These are phyloP conservation scores for Geosiphon pyriformis DNA, from an alignment of 192 early-diverging fungal species.

Conservation along the genomic window DNA sequence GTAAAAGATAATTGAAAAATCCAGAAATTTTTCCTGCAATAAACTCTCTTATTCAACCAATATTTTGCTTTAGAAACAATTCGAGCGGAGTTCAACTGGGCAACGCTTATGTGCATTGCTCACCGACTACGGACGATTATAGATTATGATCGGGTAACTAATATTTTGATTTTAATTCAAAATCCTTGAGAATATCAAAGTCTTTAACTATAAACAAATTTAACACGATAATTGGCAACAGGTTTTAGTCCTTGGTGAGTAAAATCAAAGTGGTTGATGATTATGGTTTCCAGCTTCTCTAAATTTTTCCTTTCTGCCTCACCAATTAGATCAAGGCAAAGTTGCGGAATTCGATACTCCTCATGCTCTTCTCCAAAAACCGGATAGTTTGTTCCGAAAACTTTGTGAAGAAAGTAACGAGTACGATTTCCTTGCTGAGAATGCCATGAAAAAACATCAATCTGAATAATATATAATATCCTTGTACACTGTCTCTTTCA, in stretches of 20 bases:
- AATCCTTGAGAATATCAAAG: neutral
- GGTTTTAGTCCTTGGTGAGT: constrained; percentile 17
- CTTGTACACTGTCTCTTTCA: too few relatives aligned
- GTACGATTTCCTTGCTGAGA: constrained; percentile 9
- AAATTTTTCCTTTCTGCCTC: neutral
- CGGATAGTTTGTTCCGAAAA: constrained; percentile 26
- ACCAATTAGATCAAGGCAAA: constrained; percentile 60
- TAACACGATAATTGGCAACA: too few relatives aligned
- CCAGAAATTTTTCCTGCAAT: too few relatives aligned
- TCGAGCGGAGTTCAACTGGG: constrained; percentile 34
- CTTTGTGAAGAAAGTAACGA: constrained; percentile 25
- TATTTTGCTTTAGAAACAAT: neutral
- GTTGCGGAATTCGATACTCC: constrained; percentile 33
- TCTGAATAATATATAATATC: too few relatives aligned
- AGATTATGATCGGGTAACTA: constrained; percentile 41
- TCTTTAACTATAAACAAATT: too few relatives aligned
- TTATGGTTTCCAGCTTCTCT: neutral
- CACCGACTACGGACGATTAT: constrained; percentile 49
- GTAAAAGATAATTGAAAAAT: too few relatives aligned
- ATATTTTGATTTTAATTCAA: neutral
- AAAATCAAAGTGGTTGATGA: neutral
- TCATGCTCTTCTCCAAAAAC: constrained; percentile 20
- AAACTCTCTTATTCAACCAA: too few relatives aligned
- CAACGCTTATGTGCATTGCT: constrained; percentile 47
- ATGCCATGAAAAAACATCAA: constrained; percentile 5